Evolutionary conservation across 352 stramenopile species (phyloP), one percentile per base, ranked within the genome.

Genomic region (Globisporangium emineosum): DNA sequence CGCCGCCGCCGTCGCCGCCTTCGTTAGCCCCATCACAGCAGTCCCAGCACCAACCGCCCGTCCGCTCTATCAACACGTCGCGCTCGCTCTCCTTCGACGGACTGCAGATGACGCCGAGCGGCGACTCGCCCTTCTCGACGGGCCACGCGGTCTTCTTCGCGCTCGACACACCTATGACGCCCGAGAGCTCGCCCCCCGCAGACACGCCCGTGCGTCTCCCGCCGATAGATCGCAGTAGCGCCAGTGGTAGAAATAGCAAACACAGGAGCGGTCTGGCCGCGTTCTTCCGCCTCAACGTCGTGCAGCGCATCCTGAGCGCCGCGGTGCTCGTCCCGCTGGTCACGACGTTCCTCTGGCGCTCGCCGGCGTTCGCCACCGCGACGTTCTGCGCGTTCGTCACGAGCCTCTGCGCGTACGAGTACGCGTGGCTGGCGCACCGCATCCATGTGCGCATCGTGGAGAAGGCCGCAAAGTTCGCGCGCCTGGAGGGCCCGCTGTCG

Each of bases 371-470:
- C 60, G 76, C 78, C 33, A 90, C 81, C 27, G 77, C 78, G 47
- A 90, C 77, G n/a, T 75, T 88, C 65, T 90, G 81, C 52, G 75
- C 78, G 4, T 86, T 85, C 49, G 70, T 88, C 15, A 83, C 67
- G 32, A 84, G 72, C 27, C 73, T 88, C 51, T 90, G 81, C 70
- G 77, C 79, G 12, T 91, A 85, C 63, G 83, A 91, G 65, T 91
- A 88, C 35, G 73, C 79, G 23, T 90, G 83, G 83, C 70, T 91
- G 35, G 71, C 78, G 15, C 75, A 90, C 57, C 79, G 83, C 35
- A 91, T 91, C 62, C 76, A 88, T 37, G 60, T 73, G 62, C 79
- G 79, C 52, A 54, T 89, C 5, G 63, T 80, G 27, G 51, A 64
- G 9, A 58, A 64, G 17, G 57, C 62, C 49, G 19, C 10, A 6